phyloP scores from a whole-genome alignment of 2,329 filamentous ascomycete species.

The Botryosphaeria dothidea region DNA sequence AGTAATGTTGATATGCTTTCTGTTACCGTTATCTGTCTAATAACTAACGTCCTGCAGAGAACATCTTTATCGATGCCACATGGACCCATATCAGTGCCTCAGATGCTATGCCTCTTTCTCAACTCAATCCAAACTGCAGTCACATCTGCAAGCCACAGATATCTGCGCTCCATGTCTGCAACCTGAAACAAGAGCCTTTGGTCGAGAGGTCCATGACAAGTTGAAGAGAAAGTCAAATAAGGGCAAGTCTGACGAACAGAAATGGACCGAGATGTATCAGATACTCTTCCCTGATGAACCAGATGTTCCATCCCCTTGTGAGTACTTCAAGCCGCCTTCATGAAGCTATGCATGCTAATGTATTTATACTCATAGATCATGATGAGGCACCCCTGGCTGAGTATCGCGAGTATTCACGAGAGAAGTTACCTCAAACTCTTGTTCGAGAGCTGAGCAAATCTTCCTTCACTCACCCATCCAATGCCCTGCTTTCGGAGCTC shows the following conservation, averaged over 20 bases:
- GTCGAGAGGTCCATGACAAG: neutral
- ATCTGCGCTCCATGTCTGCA: neutral
- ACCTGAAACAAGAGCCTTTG: neutral
- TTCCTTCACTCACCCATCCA: too few species aligned
- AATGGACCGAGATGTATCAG: neutral
- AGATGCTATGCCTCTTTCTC: neutral
- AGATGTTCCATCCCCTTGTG: neutral
- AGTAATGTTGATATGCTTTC: neutral
- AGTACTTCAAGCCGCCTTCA: neutral
- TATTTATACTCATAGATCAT: neutral
- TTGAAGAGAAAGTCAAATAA: neutral
- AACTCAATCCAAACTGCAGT: neutral
- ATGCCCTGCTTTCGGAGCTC: too few species aligned
- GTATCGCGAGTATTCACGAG: neutral
- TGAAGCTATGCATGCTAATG: neutral
- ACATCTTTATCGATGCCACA: neutral
- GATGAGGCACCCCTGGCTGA: neutral
- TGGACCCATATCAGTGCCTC: neutral
- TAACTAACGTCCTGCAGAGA: neutral
- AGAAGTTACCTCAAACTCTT: too few species aligned
- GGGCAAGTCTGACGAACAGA: neutral
- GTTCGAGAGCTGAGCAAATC: too few species aligned
- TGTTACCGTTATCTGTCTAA: too few species aligned
- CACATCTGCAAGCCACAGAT: neutral
- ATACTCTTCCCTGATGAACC: neutral